Evolutionary conservation across 2,329 filamentous ascomycete genomes (phyloP).

Genomic region (Arthrobotrys sphaeroides): DNA sequence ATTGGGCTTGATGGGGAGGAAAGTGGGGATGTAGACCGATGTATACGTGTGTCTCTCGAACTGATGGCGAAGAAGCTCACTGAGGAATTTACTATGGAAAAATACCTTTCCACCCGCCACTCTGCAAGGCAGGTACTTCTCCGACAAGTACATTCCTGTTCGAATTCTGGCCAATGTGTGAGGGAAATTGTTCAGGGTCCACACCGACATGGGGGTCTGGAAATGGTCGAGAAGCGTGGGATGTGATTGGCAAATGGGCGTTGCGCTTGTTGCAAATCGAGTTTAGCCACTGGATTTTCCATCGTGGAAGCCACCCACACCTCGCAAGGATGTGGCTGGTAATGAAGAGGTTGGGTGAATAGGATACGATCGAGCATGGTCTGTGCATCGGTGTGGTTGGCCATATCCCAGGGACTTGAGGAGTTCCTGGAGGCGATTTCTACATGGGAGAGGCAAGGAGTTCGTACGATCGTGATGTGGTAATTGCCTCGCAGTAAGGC

Average conservation of each 20-base stretch:
- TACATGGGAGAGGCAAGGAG: not conserved
- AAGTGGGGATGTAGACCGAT: constrained; percentile 8
- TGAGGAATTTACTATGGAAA: constrained; percentile 8
- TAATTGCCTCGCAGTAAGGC: not conserved
- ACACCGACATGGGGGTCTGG: constrained; percentile 45
- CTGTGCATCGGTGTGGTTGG: constrained; percentile 16
- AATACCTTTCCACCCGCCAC: constrained; percentile 9
- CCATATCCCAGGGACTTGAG: not conserved
- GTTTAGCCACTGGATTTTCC: constrained; percentile 51
- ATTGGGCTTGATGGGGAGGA: constrained; percentile 10
- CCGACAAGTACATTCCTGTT: constrained; percentile 2
- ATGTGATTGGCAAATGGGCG: constrained; percentile 36
- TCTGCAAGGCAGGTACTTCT: constrained; percentile 19
- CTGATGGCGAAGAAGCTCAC: not conserved
- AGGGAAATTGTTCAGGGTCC: constrained; percentile 46
- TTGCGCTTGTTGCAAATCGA: constrained; percentile 54
- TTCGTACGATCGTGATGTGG: constrained; percentile 2
- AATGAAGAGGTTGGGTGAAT: constrained; percentile 13
- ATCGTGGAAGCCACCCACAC: constrained; percentile 45
- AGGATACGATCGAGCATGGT: constrained; percentile 23
- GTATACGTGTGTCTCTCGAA: not conserved
- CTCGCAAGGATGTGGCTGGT: constrained; percentile 45
- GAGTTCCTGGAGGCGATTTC: constrained; percentile 2
- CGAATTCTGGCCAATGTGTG: constrained; percentile 6
- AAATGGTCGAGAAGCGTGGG: not conserved